Evolutionary conservation across 805 yeast species (phyloP), one percentile per base, ranked within the genome.

Genomic region (Wickerhamiella dianesei): DNA sequence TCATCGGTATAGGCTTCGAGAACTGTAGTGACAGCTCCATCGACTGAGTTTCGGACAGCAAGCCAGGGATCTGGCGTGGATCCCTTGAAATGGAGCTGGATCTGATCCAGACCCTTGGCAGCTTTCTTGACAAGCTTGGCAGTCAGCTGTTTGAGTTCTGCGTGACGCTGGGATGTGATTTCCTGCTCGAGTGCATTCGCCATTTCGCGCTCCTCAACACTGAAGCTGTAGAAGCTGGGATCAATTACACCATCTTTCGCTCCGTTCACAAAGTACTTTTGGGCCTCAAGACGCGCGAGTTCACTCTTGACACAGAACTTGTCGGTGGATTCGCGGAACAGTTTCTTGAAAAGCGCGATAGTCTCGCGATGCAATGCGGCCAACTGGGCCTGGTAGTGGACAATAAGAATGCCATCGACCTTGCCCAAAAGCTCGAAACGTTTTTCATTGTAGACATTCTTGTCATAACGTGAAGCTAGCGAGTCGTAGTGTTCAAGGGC

Each of bases 381-480:
- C 9, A 78, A 54, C 50, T 69, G 73, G 0, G 61, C 54, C 2
- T 65, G 64, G 51, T 74, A 71, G 4, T 80, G 59, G 19, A 68
- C 69, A 21, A 68, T 42, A 21, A 59, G 57, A 36, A 55, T 50
- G 0, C 58, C 53, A 53, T 76, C 74, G 40, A 87, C 65, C 47
- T 72, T 73, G 8, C 62, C 62, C 2, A 57, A 49, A 45, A 92
- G 68, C 13, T 66, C 69, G 1, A 51, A 55, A 48, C 81, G 72
- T 59, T 81, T 81, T 45, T 78, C 80, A 39, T 68, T 58, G 61
- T 82, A 92, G 2, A 88, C 94, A 2, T 72, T 49, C 36, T 68
- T 62, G 44, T 76, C 72, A 60, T 92, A 92, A 47, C 87, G 76
- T 1, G 92, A 73, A 1, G 97, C 98, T 48, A 72, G 70, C 3